Conservation (phyloP, 1,139 yeast genomes). For the Chernovozyma sophiae-reginae region DNA sequence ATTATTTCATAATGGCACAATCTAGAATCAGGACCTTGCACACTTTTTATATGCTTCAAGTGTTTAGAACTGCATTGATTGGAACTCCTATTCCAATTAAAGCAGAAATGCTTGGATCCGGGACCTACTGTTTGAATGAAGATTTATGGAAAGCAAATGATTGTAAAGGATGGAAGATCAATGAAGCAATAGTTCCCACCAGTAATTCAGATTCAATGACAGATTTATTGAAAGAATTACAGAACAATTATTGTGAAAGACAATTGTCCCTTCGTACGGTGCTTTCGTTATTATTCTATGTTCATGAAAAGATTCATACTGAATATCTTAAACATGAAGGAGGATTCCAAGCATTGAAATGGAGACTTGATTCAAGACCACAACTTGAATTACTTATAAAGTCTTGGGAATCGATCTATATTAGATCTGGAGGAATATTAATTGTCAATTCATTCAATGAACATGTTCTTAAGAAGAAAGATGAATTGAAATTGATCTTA, state of each 20-base stretch:
- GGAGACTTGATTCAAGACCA: slow-evolving; percentile 63
- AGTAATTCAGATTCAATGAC: slow-evolving; percentile 26
- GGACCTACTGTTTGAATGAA: slow-evolving; percentile 69
- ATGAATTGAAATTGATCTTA: slow-evolving; percentile 58
- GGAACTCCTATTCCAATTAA: slow-evolving; percentile 54
- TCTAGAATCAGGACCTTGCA: slow-evolving; percentile 84
- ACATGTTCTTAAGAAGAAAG: slow-evolving; percentile 45
- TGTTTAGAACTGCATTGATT: slow-evolving; percentile 62
- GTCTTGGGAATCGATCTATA: slow-evolving; percentile 62
- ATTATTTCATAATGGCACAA: slow-evolving; percentile 76
- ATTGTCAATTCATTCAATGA: slow-evolving; percentile 50
- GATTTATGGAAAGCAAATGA: slow-evolving; percentile 63
- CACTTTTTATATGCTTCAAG: slow-evolving; percentile 68
- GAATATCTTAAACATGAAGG: slow-evolving; percentile 35
- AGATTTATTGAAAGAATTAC: slow-evolving; percentile 45
- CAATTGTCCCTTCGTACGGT: slow-evolving; percentile 54
- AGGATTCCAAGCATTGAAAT: slow-evolving; percentile 27
- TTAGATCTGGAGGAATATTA: slow-evolving; percentile 58
- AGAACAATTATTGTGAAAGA: slow-evolving; percentile 38
- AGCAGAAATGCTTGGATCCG: slow-evolving; percentile 66
- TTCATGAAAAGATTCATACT: slow-evolving; percentile 65
- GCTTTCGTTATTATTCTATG: slow-evolving; percentile 62
- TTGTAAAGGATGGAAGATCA: slow-evolving; percentile 53
- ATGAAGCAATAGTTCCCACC: not conserved
- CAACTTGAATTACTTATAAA: slow-evolving; percentile 49